These are phyloP conservation scores for Torulaspora gathmanii DNA, from an alignment of 805 yeast species.

Conservation along the genomic window DNA sequence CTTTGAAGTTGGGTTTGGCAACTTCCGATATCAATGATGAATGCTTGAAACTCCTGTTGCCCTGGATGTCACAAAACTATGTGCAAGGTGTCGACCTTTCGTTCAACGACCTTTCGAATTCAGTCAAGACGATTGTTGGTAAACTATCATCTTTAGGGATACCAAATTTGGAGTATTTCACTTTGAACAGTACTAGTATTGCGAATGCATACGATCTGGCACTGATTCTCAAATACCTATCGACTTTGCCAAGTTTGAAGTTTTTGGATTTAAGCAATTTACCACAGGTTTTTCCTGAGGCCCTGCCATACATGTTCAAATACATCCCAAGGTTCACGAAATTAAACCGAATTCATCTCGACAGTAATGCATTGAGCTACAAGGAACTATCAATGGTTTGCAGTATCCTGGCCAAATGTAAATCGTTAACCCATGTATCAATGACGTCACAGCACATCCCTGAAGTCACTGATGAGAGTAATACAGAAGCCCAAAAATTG, in stretches of 20 bases:
- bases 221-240: constrained; percentile 44
- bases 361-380: constrained; percentile 55
- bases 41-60: constrained; percentile 53
- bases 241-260: constrained; percentile 54
- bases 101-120: constrained; percentile 58
- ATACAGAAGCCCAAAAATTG: constrained; percentile 4
- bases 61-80: constrained; percentile 49
- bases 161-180: constrained; percentile 43
- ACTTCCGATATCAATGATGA: constrained; percentile 57
- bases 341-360: constrained; percentile 65
- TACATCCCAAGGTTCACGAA: constrained; percentile 65
- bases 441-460: constrained; percentile 51
- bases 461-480: constrained; percentile 2
- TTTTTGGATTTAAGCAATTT: constrained; percentile 75
- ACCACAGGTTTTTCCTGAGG: constrained; percentile 59
- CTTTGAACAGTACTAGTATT: constrained; percentile 62
- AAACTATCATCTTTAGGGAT: constrained; percentile 20
- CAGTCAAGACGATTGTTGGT: constrained; percentile 29
- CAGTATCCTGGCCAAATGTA: constrained; percentile 65
- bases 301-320: constrained; percentile 52
- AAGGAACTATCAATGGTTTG: constrained; percentile 56
- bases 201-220: constrained; percentile 49
- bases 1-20: constrained; percentile 66
- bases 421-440: constrained; percentile 61
- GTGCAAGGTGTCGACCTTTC: constrained; percentile 73